A percentile compares a stretch with the other conserved stretches of the same genome.
Conservation (phyloP, 495 filamentous ascomycete genomes). For the Mytilinidion resinicola region DNA sequence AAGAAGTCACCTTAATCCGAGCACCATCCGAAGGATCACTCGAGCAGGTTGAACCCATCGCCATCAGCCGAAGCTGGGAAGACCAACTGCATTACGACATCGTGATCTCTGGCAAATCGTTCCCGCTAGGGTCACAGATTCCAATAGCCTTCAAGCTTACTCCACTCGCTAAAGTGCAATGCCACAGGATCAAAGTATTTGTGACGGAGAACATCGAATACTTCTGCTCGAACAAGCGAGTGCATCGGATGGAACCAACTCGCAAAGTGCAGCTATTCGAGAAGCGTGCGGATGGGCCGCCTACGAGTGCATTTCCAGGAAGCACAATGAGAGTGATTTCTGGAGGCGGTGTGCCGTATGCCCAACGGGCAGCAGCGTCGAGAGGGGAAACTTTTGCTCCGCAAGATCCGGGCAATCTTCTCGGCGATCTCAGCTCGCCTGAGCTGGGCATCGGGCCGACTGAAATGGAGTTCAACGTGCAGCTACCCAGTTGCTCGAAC, state of each 20-base stretch:
- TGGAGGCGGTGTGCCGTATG: slow-evolving; percentile 73
- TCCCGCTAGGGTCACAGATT: slow-evolving; percentile 84
- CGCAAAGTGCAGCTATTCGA: slow-evolving; percentile 86
- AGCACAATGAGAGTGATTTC: slow-evolving; percentile 73
- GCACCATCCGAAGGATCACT: slow-evolving; percentile 86
- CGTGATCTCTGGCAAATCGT: slow-evolving; percentile 97
- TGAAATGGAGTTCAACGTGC: slow-evolving; percentile 95
- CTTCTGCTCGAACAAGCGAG: slow-evolving; percentile 78
- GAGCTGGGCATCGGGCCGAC: slow-evolving; percentile 72
- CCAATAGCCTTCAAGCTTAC: slow-evolving; percentile 98
- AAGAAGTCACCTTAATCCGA: slow-evolving; percentile 81
- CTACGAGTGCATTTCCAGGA: slow-evolving; percentile 68
- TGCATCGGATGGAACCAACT: slow-evolving; percentile 77
- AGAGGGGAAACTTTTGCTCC: slow-evolving; percentile 50
- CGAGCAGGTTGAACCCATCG: slow-evolving; percentile 92
- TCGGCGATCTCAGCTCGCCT: slow-evolving; percentile 65
- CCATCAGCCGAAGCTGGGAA: slow-evolving; percentile 94
- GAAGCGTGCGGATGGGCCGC: slow-evolving; percentile 76
- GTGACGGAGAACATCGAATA: slow-evolving; percentile 94
- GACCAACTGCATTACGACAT: slow-evolving; percentile 99
- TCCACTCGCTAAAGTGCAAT: slow-evolving; percentile 90
- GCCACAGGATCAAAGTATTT: slow-evolving; percentile 91
- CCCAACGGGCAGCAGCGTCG: slow-evolving; percentile 53
- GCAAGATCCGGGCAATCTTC: slow-evolving; percentile 57
- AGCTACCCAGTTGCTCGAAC: slow-evolving; percentile 83